Evolutionary conservation across 2,329 filamentous ascomycete genomes (phyloP).

Genomic region (Gaeumannomyces sp.): DNA sequence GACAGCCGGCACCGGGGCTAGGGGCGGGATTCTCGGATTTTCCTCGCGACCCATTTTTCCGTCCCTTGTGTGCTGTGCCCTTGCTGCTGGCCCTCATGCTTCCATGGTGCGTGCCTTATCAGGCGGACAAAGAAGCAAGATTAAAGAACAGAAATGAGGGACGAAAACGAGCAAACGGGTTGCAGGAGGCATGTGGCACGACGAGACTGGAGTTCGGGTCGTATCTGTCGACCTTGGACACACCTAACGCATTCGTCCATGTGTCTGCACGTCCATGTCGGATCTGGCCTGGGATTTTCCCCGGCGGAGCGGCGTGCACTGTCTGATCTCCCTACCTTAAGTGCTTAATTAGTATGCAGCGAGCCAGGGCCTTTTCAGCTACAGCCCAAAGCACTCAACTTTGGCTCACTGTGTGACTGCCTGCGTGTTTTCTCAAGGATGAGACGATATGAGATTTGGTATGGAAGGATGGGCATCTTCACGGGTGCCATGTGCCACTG

Average conservation of each 20-base stretch:
- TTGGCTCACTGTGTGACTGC: too few species aligned
- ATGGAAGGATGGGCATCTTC: too few species aligned
- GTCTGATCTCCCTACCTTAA: neutral
- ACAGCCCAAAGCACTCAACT: neutral
- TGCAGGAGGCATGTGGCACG: neutral
- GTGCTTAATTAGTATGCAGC: neutral
- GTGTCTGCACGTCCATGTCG: neutral
- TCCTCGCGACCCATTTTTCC: neutral
- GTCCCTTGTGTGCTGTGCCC: neutral
- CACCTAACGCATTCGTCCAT: neutral
- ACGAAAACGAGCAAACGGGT: neutral
- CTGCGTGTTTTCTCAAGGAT: too few species aligned
- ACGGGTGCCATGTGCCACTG: too few species aligned
- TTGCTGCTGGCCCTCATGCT: neutral
- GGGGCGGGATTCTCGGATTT: neutral
- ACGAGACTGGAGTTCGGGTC: neutral
- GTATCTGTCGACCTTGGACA: neutral
- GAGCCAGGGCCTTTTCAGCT: neutral
- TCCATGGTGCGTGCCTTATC: neutral
- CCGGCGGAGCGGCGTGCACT: too few species aligned
- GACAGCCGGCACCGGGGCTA: neutral
- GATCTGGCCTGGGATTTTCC: neutral
- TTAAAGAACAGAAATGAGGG: neutral
- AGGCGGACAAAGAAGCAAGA: neutral
- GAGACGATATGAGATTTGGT: too few species aligned